A percentile compares a stretch with the other conserved stretches of the same genome.
Evolutionary conservation across 2,329 filamentous ascomycete species (phyloP).

Genomic region (Epichloe uncinata): DNA sequence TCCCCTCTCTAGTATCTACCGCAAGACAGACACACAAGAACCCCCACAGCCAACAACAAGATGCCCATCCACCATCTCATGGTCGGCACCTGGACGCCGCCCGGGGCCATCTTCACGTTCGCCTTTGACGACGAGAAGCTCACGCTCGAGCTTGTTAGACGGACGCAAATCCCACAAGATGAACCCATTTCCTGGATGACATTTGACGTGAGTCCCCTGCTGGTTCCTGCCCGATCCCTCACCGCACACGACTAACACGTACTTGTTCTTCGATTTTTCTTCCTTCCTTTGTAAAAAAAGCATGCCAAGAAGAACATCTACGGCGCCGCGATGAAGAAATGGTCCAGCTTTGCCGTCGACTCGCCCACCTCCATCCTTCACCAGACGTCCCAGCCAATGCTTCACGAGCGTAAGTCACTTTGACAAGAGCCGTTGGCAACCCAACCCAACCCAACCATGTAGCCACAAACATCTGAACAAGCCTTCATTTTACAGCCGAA

Average conservation of each 20-base stretch:
- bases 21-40: no score
- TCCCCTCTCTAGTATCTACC: not conserved
- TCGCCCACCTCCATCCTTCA: constrained; percentile 66
- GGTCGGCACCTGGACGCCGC: constrained; percentile 84
- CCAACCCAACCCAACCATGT: no score
- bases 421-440: no score
- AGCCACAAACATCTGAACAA: no score
- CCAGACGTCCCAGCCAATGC: constrained; percentile 60
- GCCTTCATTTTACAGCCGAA: constrained; percentile 34
- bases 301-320: constrained; percentile 76
- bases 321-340: constrained; percentile 87
- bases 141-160: constrained; percentile 62
- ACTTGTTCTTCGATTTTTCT: no score
- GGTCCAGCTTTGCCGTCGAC: constrained; percentile 68
- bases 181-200: constrained; percentile 93
- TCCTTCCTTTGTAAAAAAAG: constrained; percentile 24
- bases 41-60: constrained; percentile 13
- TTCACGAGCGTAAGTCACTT: constrained; percentile 51
- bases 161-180: constrained; percentile 66
- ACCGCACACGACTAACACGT: no score
- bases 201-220: constrained; percentile 49
- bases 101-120: constrained; percentile 81
- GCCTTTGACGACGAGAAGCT: constrained; percentile 74
- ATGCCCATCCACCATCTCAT: constrained; percentile 81
- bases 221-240: no score